Evolutionary conservation across 1,284 basidiomycete genomes (phyloP), one percentile per base, ranked within the genome.

Genomic region (Boletus mariae): DNA sequence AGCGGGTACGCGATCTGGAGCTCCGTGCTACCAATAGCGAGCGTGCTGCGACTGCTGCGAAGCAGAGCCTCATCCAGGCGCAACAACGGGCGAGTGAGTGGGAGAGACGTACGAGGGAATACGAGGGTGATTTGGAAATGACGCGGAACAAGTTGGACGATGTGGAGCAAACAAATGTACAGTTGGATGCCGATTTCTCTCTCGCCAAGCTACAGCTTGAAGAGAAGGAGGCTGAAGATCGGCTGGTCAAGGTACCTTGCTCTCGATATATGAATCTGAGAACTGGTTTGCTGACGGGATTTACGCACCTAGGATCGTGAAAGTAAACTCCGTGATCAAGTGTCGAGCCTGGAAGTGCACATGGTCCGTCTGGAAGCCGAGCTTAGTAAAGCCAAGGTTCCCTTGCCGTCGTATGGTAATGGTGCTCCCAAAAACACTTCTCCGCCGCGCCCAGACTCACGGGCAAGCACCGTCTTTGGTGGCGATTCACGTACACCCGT

Each of bases 61-160:
- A 82, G 45, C 83, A 88, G 63, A 86, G 70, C 64, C 75, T 91
- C 25, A 68, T 78, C 28, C 84, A 87, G 58, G 83, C 85, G 26
- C 85, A 90, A 58, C 85, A 89, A 63, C 86, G 87, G 34, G 77
- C 85, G 4, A 72, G 79, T 2, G 90, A 92, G 59, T 90, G 87
- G 87, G 89, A 92, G 70, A 79, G 78, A 59, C 83, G 83, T 38
- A 80, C 85, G n/a, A 84, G 83, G 62, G 85, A 87, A 57, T 77
- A 78, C 49, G 85, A 90, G 66, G 72, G 72, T 17, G 77, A 84
- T 54, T 68, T 90, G 15, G 83, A 86, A 61, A 63, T 76, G 55
- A 76, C 75, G 15, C 77, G 76, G 55, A 81, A 79, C 45, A 78
- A 79, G 61, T 66, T 88, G 13, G 85, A 90, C 42, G 80, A 86